Base-by-base conservation (phyloP, 148 eudicot genomes). In the Fagopyrum tataricum region DNA sequence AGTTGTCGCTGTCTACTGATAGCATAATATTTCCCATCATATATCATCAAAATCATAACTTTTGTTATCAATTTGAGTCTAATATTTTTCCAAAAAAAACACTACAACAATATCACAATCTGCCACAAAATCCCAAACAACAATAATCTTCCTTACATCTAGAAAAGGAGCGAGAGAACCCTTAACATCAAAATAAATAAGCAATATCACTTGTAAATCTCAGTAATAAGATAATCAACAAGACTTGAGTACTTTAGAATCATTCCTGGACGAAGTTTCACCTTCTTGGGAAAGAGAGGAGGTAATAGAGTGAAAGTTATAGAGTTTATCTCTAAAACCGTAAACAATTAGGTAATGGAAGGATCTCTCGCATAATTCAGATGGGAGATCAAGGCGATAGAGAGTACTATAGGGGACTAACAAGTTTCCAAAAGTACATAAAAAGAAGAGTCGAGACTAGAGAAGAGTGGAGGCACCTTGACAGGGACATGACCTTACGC, bases 21-120 rank as follows among this genome's bases (percentile, higher is more conserved):
- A 39, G 72, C 79, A 26, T 72, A 77, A 18, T 76, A 77, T n/a
- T 72, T 42, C 8, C 59, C 70, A 4, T n/a, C 47, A 47, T 21
- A 62, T 52, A 15, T 76, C 75, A 18, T 61, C 64, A 72, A 61
- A 77, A 15, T 59, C 17, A 12, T n/a, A 44, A 23, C 41, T 12
- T 15, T 70, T 52, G 49, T 26, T 43, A 0, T 8, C 24, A 71
- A 76, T 26, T 1, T 43, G 12, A 10, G 58, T 41, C 78, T 74
- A 71, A 4, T 37, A n/a, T 67, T 53, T 9, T 23, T n/a, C 1
- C 42, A 48, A 70, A 76, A 76, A 56, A 15, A 55, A 15, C 26
- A 76, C 6, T 12, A 56, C 44, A 7, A 48, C 66, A 15, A 58
- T 23, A 12, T 70, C 31, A 2, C 26, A 12, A 67, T 67, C 71